Evolutionary conservation across 768 basidiomycete genomes (phyloP).

Genomic region (Auricularia sp.): DNA sequence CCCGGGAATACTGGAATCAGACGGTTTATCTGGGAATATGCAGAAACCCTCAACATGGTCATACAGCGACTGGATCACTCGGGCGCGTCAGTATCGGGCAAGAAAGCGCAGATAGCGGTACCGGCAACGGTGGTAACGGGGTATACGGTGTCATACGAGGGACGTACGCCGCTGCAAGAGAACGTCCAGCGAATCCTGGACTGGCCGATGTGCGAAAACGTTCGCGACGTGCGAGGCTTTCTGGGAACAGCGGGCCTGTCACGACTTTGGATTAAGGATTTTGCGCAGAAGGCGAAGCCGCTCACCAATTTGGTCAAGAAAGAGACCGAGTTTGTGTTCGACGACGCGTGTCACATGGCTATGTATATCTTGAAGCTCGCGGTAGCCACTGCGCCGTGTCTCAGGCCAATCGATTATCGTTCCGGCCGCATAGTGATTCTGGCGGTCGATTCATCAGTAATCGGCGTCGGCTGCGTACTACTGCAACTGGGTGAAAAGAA

Average conservation of each 20-base stretch:
- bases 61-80: constrained; percentile 16
- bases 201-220: constrained; percentile 10
- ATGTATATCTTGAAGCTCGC: constrained; percentile 8
- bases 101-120: constrained; percentile 18
- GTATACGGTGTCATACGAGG: constrained; percentile 19
- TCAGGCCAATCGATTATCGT: constrained; percentile 12
- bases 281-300: constrained; percentile 8
- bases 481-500: constrained; percentile 8
- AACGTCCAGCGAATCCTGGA: constrained; percentile 20
- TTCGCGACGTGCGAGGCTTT: constrained; percentile 14
- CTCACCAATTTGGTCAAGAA: constrained; percentile 9
- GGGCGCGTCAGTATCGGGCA: constrained; percentile 25
- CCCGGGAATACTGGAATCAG: constrained; percentile 20
- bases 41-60: constrained; percentile 15
- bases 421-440: constrained; percentile 9
- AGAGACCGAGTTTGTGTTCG: constrained; percentile 8
- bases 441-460: constrained; percentile 17
- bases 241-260: constrained; percentile 14
- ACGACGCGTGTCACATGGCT: constrained; percentile 1
- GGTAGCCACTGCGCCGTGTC: constrained; percentile 4
- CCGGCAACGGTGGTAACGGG: constrained; percentile 22
- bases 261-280: constrained; percentile 12
- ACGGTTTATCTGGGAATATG: constrained; percentile 22
- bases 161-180: constrained; percentile 19
- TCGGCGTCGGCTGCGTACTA: constrained; percentile 16